phyloP scores from a whole-genome alignment of 2,329 filamentous ascomycete genomes.

The Penicillium verrucosum region DNA sequence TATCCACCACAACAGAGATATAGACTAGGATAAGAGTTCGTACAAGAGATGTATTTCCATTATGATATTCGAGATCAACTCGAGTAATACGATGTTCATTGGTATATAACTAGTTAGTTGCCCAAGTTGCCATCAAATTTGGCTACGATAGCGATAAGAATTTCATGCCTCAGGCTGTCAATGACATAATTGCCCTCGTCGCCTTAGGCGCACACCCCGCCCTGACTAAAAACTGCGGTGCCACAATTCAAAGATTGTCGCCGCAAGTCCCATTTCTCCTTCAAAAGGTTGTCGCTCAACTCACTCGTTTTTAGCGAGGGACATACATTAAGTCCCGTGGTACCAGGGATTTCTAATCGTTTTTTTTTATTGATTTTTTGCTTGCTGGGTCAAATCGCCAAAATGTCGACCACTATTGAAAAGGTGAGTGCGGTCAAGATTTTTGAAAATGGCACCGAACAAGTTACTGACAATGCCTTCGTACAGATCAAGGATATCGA shows the following conservation, averaged over 20 bases:
- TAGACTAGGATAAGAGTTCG: neutral
- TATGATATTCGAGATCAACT: neutral
- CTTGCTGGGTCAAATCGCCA: conserved; percentile 40
- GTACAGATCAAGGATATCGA: conserved; percentile 91
- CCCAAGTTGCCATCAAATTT: conserved; percentile 11
- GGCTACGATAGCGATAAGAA: conserved; percentile 15
- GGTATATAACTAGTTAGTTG: neutral
- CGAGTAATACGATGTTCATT: neutral
- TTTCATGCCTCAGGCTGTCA: conserved; percentile 4
- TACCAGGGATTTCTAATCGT: neutral
- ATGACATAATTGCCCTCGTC: conserved; percentile 22
- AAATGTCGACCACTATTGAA: conserved; percentile 94
- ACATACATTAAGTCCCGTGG: neutral
- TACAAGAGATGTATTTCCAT: neutral
- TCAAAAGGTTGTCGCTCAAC: conserved; percentile 5
- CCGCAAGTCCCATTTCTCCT: conserved; percentile 21
- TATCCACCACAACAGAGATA: neutral
- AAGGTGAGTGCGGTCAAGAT: conserved; percentile 68
- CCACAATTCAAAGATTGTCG: conserved; percentile 34
- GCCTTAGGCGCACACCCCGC: conserved; percentile 28
- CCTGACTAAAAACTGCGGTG: conserved; percentile 31
- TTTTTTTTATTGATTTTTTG: conserved; percentile 7
- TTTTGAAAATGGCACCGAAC: conserved; percentile 3
- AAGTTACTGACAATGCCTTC: conserved; percentile 30
- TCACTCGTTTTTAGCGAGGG: conserved; percentile 11